phyloP scores from a whole-genome alignment of 352 stramenopile genomes.

The Phytophthora fragariae region DNA sequence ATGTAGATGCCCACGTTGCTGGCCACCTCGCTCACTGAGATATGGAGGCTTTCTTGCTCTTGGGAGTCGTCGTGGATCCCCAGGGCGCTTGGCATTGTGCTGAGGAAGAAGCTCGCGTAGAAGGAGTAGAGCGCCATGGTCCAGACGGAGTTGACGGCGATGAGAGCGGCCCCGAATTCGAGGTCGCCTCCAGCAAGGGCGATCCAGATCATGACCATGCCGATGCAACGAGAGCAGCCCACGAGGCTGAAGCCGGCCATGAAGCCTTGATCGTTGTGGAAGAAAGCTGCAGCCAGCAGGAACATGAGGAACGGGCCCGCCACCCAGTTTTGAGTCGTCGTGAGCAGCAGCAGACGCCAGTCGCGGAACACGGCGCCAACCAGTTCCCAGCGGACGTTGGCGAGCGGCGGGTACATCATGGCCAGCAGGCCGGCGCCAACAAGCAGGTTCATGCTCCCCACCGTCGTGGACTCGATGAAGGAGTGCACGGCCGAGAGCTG shows the following conservation, averaged over 20 bases:
- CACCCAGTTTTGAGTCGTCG: constrained; percentile 70
- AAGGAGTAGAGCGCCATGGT: constrained; percentile 72
- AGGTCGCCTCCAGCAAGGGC: constrained; percentile 64
- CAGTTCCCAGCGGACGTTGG: constrained; percentile 64
- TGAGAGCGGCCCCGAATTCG: constrained; percentile 74
- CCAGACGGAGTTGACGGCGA: constrained; percentile 74
- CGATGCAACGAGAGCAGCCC: constrained; percentile 75
- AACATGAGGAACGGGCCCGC: constrained; percentile 67
- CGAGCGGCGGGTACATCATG: constrained; percentile 74
- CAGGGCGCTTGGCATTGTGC: constrained; percentile 53
- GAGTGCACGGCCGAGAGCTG: constrained; percentile 50
- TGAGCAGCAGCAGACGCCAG: constrained; percentile 60
- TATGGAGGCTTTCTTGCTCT: constrained; percentile 35
- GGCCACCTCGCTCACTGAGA: constrained; percentile 55
- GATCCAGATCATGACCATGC: constrained; percentile 89
- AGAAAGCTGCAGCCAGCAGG: constrained; percentile 56
- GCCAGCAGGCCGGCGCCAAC: constrained; percentile 59
- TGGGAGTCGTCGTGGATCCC: constrained; percentile 28
- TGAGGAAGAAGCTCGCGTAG: constrained; percentile 62
- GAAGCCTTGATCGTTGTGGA: constrained; percentile 56
- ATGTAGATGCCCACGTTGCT: constrained; percentile 76
- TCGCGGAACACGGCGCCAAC: constrained; percentile 51
- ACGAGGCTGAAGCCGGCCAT: constrained; percentile 75
- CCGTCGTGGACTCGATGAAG: constrained; percentile 55
- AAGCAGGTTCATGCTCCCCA: constrained; percentile 59